A percentile compares a stretch with the other conserved stretches of the same genome.
Evolutionary conservation across 2,329 filamentous ascomycete genomes (phyloP).

Genomic region (Mycocentrospora acerina): DNA sequence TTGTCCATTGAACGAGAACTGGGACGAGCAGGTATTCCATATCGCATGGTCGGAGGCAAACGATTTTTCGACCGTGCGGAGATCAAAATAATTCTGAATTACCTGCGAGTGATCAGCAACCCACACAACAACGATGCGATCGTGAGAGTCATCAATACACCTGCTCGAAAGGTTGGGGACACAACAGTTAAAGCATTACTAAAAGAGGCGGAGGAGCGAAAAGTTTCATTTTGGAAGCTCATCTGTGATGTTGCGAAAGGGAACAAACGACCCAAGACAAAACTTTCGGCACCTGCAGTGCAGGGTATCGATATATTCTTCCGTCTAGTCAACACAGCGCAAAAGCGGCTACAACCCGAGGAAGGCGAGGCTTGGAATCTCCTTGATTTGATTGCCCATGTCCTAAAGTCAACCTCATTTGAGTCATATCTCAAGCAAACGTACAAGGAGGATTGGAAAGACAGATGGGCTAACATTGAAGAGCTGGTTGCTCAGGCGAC

Average conservation of each 20-base stretch:
- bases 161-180: constrained; percentile 78
- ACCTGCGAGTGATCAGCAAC: constrained; percentile 80
- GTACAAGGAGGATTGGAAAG: constrained; percentile 65
- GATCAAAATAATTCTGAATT: constrained; percentile 84
- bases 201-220: constrained; percentile 71
- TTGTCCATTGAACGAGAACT: constrained; percentile 82
- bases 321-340: constrained; percentile 59
- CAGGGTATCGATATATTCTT: constrained; percentile 61
- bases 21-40: constrained; percentile 78
- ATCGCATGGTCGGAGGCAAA: constrained; percentile 87
- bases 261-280: constrained; percentile 52
- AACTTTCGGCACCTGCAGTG: constrained; percentile 56
- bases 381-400: constrained; percentile 55
- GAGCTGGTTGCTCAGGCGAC: constrained; percentile 80
- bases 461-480: constrained; percentile 83
- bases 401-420: constrained; percentile 68
- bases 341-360: constrained; percentile 55
- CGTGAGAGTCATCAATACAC: constrained; percentile 80
- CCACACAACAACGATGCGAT: constrained; percentile 86
- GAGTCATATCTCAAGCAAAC: constrained; percentile 71
- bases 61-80: constrained; percentile 92
- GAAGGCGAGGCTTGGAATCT: constrained; percentile 42
- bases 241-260: constrained; percentile 62
- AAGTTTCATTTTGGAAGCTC: constrained; percentile 74
- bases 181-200: constrained; percentile 72